Evolutionary conservation across 192 early-diverging fungal genomes (phyloP).

Genomic region (Podila verticillata): DNA sequence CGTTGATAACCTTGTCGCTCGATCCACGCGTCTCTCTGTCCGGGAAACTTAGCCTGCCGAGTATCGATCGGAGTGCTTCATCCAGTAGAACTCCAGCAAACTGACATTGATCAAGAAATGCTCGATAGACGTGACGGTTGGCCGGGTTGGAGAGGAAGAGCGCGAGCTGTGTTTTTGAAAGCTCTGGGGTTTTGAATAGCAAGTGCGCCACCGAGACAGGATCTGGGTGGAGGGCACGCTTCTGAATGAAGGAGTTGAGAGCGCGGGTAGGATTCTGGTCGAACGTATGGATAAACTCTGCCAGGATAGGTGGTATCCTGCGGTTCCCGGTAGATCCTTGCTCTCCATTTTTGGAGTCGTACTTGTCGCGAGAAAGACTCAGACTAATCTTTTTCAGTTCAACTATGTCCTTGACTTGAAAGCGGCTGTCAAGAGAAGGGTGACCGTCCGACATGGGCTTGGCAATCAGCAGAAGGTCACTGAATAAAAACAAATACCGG

Average conservation of each 20-base stretch:
- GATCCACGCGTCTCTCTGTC: slow-evolving; percentile 38
- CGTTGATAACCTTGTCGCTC: slow-evolving; percentile 13
- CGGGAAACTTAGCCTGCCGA: slow-evolving; percentile 64
- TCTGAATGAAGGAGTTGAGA: slow-evolving; percentile 66
- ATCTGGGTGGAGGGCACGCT: slow-evolving; percentile 62
- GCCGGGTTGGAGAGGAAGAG: slow-evolving; percentile 63
- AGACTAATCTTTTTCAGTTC: slow-evolving; percentile 58
- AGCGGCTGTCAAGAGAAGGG: slow-evolving; percentile 56
- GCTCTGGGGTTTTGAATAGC: slow-evolving; percentile 71
- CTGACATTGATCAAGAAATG: slow-evolving; percentile 65
- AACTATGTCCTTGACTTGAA: slow-evolving; percentile 65
- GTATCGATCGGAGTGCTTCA: slow-evolving; percentile 65
- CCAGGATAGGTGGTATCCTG: slow-evolving; percentile 65
- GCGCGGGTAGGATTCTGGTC: slow-evolving; percentile 64
- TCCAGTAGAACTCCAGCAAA: slow-evolving; percentile 65
- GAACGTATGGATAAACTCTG: slow-evolving; percentile 68
- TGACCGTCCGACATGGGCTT: slow-evolving; percentile 67
- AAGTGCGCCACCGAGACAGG: slow-evolving; percentile 72
- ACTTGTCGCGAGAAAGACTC: slow-evolving; percentile 52
- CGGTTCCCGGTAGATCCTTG: slow-evolving; percentile 23
- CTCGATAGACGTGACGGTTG: slow-evolving; percentile 64
- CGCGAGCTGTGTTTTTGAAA: slow-evolving; percentile 65
- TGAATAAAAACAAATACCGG: slow-evolving; percentile 73
- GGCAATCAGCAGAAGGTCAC: slow-evolving; percentile 70
- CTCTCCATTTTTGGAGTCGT: slow-evolving; percentile 33